Base-by-base conservation (phyloP, 371 early-diverging fungal species). In the Mortierella sp. region DNA sequence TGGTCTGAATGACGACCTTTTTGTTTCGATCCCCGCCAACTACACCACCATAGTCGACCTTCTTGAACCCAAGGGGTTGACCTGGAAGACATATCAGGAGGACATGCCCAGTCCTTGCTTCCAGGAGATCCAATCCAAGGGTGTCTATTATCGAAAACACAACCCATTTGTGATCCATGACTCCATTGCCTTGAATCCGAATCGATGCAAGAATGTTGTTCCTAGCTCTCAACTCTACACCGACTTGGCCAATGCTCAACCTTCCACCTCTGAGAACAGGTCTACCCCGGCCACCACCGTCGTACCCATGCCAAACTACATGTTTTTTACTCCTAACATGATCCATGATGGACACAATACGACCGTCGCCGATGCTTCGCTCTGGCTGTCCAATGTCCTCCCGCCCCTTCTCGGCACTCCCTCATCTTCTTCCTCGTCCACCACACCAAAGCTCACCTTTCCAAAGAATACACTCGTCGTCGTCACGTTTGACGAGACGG, bases 1-100 rank as follows among this genome's bases (percentile, higher is more conserved):
- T 15, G 83, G 86, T 4, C 60, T 82, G n/a, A 72, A 80, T 15
- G 84, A 89, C 53, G 77, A 79, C 19, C 74, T 74, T 26, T 71
- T 72, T 44, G 81, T 84, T 30, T 61, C 84, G 65, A 70, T 81
- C 57, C 68, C 84, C 3, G 56, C 66, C 23, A 79, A 66, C 64
- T 47, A 66, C 53, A 71, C 57, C 18, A 86, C 52, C 57, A 72
- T 91, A 45, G 90, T 88, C n/a, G 92, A 91, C 71, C 80, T 90
- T 5, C 72, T 92, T 48, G 91, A 91, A 64, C 71, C 82, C 18
- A 88, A 86, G 70, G 81, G 83, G 0, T 70, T 91, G 28, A 75
- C 87, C 28, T 93, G 93, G 93, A 90, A 85, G 69, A 68, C 84
- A 14, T 93, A 91, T 67, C 84, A 87, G 68, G 90, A 93, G 74